phyloP scores from a whole-genome alignment of 2,329 filamentous ascomycete genomes.

The Exophiala sp. region DNA sequence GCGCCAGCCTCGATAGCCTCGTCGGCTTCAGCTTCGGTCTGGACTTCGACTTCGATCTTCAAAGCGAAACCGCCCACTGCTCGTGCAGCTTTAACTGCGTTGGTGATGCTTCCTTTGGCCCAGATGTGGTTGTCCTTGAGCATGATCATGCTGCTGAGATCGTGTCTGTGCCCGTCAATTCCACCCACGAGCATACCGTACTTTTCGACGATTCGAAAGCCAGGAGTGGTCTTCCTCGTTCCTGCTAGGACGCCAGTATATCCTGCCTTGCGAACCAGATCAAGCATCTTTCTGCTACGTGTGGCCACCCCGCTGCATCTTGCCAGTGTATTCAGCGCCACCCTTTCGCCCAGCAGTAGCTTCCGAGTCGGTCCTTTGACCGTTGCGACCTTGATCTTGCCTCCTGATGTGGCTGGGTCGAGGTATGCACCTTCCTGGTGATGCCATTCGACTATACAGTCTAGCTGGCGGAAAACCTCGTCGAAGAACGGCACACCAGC shows the following conservation, averaged over 20 bases:
- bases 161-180: slow-evolving; percentile 86
- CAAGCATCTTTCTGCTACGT: slow-evolving; percentile 55
- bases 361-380: slow-evolving; percentile 80
- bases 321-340: slow-evolving; percentile 85
- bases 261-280: slow-evolving; percentile 60
- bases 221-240: slow-evolving; percentile 94
- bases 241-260: slow-evolving; percentile 85
- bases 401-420: slow-evolving; percentile 51
- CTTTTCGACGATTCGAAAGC: slow-evolving; percentile 93
- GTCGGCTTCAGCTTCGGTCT: slow-evolving; percentile 80
- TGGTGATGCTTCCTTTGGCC: slow-evolving; percentile 68
- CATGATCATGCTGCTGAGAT: slow-evolving; percentile 95
- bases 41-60: slow-evolving; percentile 95
- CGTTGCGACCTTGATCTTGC: slow-evolving; percentile 66
- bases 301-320: slow-evolving; percentile 89
- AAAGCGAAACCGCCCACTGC: slow-evolving; percentile 81
- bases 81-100: slow-evolving; percentile 80
- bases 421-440: slow-evolving; percentile 70
- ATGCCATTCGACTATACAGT: slow-evolving; percentile 90
- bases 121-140: slow-evolving; percentile 99
- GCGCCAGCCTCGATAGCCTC: slow-evolving; percentile 88
- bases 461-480: slow-evolving; percentile 85
- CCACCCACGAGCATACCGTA: slow-evolving; percentile 96
- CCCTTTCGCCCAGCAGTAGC: slow-evolving; percentile 85
- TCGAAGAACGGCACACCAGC: slow-evolving; percentile 94